These are phyloP conservation scores for Lagenaria siceraria DNA, from an alignment of 306 rosid species.

Conservation along the genomic window DNA sequence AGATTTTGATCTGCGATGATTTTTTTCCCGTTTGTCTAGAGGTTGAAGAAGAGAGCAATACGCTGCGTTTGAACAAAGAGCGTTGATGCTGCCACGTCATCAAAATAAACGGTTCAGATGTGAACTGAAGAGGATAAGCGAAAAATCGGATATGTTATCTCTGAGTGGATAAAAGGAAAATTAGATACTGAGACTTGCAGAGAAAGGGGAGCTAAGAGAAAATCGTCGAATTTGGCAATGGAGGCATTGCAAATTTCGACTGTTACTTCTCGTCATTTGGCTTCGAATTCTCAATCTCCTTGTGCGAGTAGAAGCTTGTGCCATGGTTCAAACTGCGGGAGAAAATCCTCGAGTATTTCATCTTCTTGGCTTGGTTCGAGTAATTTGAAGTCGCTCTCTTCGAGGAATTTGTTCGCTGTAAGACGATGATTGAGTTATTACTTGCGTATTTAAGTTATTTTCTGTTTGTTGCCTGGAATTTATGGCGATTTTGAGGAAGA, in stretches of 20 bases:
- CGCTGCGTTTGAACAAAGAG: not conserved
- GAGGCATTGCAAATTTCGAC: slow-evolving; percentile 55
- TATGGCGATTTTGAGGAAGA: not conserved
- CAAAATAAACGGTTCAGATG: not conserved
- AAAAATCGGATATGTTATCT: not conserved
- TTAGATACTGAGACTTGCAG: not conserved
- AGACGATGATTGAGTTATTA: slow-evolving; percentile 9
- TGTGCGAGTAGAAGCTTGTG: slow-evolving; percentile 15
- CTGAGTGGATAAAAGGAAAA: slow-evolving; percentile 26
- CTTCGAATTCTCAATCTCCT: slow-evolving; percentile 25
- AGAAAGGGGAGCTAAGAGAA: not conserved
- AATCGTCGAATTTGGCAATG: slow-evolving; percentile 24
- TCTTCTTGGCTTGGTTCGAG: slow-evolving; percentile 33
- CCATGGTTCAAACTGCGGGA: slow-evolving; percentile 14
- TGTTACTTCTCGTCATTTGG: slow-evolving; percentile 60
- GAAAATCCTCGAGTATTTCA: slow-evolving; percentile 22
- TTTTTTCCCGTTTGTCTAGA: not conserved
- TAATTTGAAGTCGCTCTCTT: slow-evolving; percentile 34
- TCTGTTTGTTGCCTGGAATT: not conserved
- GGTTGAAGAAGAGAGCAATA: not conserved
- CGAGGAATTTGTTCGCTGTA: slow-evolving; percentile 63
- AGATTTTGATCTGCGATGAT: not conserved
- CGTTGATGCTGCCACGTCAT: not conserved
- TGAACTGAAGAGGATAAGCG: slow-evolving; percentile 3
- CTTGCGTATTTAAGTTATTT: not conserved